Evolutionary conservation across 2,329 filamentous ascomycete species (phyloP).

Genomic region (Paramyrothecium sp.): DNA sequence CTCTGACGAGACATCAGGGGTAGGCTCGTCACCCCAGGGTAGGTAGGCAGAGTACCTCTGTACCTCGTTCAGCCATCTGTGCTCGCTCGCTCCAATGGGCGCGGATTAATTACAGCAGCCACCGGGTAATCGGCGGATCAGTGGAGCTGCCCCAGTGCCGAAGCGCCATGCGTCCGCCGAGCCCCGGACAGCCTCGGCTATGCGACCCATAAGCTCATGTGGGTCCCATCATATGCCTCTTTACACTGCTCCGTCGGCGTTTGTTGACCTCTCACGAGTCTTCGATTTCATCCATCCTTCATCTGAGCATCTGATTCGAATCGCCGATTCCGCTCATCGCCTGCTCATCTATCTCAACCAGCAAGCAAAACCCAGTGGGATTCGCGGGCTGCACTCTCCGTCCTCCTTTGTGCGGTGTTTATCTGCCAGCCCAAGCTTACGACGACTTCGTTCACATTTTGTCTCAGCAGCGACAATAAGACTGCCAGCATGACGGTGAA

Average conservation of each 20-base stretch:
- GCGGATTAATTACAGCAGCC: too few species aligned
- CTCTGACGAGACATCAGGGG: too few species aligned
- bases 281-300: neutral
- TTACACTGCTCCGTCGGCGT: neutral
- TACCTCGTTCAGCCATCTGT: too few species aligned
- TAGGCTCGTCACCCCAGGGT: too few species aligned
- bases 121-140: too few species aligned
- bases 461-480: too few species aligned
- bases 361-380: too few species aligned
- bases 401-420: neutral
- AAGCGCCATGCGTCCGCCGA: neutral
- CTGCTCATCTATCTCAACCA: too few species aligned
- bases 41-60: too few species aligned
- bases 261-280: neutral
- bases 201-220: neutral
- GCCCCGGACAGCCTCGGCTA: neutral
- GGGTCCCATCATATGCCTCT: neutral
- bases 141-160: neutral
- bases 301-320: too few species aligned
- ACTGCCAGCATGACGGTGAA: constrained; percentile 1
- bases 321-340: too few species aligned
- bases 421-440: neutral
- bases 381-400: neutral
- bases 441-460: neutral
- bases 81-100: too few species aligned